Conservation (phyloP, 345 rosid species). For the Acer campestre region DNA sequence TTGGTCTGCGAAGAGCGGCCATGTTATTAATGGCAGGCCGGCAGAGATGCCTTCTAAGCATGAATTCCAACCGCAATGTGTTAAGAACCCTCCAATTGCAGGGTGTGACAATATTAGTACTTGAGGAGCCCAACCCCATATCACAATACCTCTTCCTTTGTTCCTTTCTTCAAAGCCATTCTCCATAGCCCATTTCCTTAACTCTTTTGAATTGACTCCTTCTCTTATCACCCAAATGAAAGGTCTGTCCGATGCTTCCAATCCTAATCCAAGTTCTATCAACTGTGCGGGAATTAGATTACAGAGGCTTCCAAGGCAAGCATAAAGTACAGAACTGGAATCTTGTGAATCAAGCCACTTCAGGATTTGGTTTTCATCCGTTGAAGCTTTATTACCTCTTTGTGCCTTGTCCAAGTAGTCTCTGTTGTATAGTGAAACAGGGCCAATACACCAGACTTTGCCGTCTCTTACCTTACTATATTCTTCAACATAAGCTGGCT, state of each 20-base stretch:
- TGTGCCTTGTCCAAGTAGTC: slow-evolving; percentile 22
- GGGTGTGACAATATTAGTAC: slow-evolving; percentile 17
- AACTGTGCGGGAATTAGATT: slow-evolving; percentile 16
- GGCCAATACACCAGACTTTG: slow-evolving; percentile 30
- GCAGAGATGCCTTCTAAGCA: slow-evolving; percentile 12
- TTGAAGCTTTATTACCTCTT: slow-evolving; percentile 33
- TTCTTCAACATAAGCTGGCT: slow-evolving; percentile 25
- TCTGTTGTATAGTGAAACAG: slow-evolving; percentile 31
- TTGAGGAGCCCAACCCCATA: slow-evolving; percentile 27
- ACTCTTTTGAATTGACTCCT: not conserved
- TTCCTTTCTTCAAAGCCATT: slow-evolving; percentile 20
- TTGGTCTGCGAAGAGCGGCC: slow-evolving; percentile 18
- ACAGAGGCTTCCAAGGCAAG: slow-evolving; percentile 18
- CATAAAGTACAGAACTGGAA: slow-evolving; percentile 15
- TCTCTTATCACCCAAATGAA: slow-evolving; percentile 13
- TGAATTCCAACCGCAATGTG: slow-evolving; percentile 29
- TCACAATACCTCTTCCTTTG: slow-evolving; percentile 16
- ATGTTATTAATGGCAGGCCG: slow-evolving; percentile 17
- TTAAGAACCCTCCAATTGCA: slow-evolving; percentile 23
- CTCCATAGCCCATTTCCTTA: not conserved
- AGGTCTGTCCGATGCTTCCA: slow-evolving; percentile 16
- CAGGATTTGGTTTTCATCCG: slow-evolving; percentile 13
- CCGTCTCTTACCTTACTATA: slow-evolving; percentile 27
- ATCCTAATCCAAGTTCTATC: slow-evolving; percentile 19
- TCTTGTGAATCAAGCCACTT: slow-evolving; percentile 29